Base-by-base conservation (phyloP, 495 filamentous ascomycete genomes). In the Neurospora pannonica region DNA sequence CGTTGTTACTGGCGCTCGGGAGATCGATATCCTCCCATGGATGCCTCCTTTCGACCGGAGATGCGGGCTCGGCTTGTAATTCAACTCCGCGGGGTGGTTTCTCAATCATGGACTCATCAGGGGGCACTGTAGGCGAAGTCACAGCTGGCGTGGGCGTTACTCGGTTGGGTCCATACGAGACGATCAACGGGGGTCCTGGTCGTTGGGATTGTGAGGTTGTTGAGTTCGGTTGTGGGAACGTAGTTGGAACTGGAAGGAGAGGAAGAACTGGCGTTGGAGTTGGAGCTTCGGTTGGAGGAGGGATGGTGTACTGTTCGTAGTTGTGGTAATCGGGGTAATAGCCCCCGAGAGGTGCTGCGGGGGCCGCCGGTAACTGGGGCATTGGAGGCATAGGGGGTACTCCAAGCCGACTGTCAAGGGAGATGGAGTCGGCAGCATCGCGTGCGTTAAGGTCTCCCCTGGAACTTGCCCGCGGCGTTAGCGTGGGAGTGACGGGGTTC, bases 81-180 rank as follows among this genome's bases (percentile, higher is more conserved):
- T 72, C 11, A 67, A 71, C 67, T 31, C 69, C 40, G 38, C 42
- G n/a, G 21, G 34, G 21, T 28, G 7, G 71, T 46, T 38, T 75
- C 71, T 37, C 71, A 71, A 79, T 43, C 40, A 81, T 71, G 37
- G 72, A 48, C 15, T 82, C 81, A 71, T 79, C 77, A 2, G 78
- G 78, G 0, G 81, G 81, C 0, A 80, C 79, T 37, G 79, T 81
- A 1, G 79, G 78, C 4, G 78, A 73, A 2, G 67, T 71, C 8
- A 82, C 74, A 9, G 71, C 70, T 19, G 80, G 80, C 10, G 79
- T 82, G 4, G 79, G 80, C 0, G 80, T 82, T 6, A 82, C 79
- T 3, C 71, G 73, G 72, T 82, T 82, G 2, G 81, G 81, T 7
- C 81, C 81, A 71, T 82, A 82, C 0, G 81, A 82, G 38, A 81